Evolutionary conservation across 192 early-diverging fungal genomes (phyloP), one percentile per base, ranked within the genome.

Genomic region (Podila clonocystis): DNA sequence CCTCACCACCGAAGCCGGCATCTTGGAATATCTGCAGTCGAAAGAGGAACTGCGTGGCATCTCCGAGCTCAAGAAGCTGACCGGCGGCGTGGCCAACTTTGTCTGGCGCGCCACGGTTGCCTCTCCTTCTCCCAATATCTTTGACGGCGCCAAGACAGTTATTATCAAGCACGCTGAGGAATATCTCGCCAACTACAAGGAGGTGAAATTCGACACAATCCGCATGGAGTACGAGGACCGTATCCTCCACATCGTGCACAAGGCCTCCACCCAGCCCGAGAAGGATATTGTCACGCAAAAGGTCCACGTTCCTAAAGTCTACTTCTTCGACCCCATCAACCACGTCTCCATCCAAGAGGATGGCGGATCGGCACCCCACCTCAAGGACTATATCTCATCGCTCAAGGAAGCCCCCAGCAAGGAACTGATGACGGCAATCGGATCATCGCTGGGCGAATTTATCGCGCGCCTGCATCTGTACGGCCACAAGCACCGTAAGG

Each of bases 61-160:
- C 65, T 58, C 65, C 58, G 55, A 58, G 60, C 63, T 74, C 67
- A 70, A 73, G 71, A 66, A 65, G 62, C 67, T 83, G 58, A 62
- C 65, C 9, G 82, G 82, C 58, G 82, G 82, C 34, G 30, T 22
- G 26, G 74, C 75, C 70, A 83, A 83, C 75, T 83, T 68, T 73
- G 82, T 83, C 33, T 83, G 67, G 19, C 82, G 82, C 29, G 75
- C 49, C 65, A 70, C 62, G 48, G 60, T 73, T 55, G 60, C 58
- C 62, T 62, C 70, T 34, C 48, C 65, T 38, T 36, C 60, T 34
- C 26, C 31, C 20, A 59, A 74, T 48, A 22, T 75, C 28, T 73
- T 73, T 73, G 74, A 65, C 12, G 67, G 63, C 52, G 60, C 58
- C 41, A 60, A 52, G n/a, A 70, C 66, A 20, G 63, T 82, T 33